Conservation (phyloP, 345 rosid genomes). For the Syzygium aromaticum region DNA sequence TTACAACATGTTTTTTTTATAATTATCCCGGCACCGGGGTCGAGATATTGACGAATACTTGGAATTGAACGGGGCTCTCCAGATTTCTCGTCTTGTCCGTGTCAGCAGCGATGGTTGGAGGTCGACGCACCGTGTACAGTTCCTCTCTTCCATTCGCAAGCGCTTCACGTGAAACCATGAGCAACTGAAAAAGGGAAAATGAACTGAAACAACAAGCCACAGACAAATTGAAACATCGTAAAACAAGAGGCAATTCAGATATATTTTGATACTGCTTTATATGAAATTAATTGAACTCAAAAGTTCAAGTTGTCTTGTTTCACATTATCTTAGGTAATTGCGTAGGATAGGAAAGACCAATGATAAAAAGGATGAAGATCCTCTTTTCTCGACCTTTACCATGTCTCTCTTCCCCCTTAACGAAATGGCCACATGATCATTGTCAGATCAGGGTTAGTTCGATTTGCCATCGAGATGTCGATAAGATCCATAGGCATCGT, state of each 20-base stretch:
- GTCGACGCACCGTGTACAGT: not conserved
- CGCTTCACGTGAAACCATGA: not conserved
- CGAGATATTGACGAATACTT: not conserved
- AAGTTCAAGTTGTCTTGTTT: not conserved
- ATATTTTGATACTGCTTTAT: not conserved
- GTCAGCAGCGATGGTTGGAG: not conserved
- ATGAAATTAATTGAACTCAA: not conserved
- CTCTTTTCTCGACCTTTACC: not conserved
- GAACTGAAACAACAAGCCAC: not conserved
- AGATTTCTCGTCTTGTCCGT: no score
- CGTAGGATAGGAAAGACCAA: not conserved
- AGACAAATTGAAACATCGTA: not conserved
- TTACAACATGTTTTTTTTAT: not conserved
- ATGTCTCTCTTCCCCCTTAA: not conserved
- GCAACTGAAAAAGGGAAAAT: not conserved
- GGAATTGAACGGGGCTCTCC: no score
- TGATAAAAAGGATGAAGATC: not conserved
- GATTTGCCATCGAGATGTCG: not conserved
- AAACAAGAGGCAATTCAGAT: not conserved
- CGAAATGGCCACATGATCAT: not conserved
- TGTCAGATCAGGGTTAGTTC: not conserved
- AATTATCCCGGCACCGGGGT: not conserved
- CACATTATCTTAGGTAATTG: not conserved
- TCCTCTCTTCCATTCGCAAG: not conserved
- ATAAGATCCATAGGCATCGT: not conserved